A percentile compares a stretch with the other conserved stretches of the same genome.
phyloP scores from a whole-genome alignment of 371 early-diverging fungal genomes.

The Capillidium rhysosporum region DNA sequence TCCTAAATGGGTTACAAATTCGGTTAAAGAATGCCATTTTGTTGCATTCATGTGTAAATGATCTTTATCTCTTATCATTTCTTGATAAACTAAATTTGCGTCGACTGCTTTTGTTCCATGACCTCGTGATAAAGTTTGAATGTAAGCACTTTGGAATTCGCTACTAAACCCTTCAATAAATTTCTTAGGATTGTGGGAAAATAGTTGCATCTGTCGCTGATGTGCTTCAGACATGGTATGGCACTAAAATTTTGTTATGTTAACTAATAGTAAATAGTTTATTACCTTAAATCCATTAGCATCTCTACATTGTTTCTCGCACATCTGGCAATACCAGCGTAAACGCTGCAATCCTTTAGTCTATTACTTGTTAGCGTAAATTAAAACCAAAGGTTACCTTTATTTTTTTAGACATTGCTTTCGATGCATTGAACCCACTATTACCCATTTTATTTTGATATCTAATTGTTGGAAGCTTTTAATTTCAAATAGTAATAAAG shows the following conservation, averaged over 20 bases:
- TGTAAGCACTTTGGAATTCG: conserved; percentile 47
- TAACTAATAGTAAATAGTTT: not conserved
- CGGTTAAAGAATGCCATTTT: conserved; percentile 66
- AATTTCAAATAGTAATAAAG: too few relatives aligned
- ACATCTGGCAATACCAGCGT: conserved; percentile 88
- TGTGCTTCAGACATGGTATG: conserved; percentile 83
- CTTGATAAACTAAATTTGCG: conserved; percentile 89
- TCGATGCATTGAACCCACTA: conserved; percentile 54
- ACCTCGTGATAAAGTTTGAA: conserved; percentile 45
- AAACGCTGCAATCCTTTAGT: conserved; percentile 86
- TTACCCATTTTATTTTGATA: conserved; percentile 37
- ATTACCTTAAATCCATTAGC: conserved; percentile 84
- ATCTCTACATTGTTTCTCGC: conserved; percentile 81
- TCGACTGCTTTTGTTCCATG: conserved; percentile 70
- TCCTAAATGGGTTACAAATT: conserved; percentile 70
- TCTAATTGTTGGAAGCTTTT: not conserved
- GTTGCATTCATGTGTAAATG: conserved; percentile 96
- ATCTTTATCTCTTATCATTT: conserved; percentile 70
- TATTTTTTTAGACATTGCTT: conserved; percentile 65
- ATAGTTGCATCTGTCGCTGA: conserved; percentile 78
- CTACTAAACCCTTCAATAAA: conserved; percentile 45
- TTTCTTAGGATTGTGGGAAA: conserved; percentile 58
- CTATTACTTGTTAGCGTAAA: conserved; percentile 9
- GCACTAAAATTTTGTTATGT: conserved; percentile 18
- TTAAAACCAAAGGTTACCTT: conserved; percentile 19